Conservation (phyloP, 1,284 basidiomycete genomes). For the Meira nashicola region DNA sequence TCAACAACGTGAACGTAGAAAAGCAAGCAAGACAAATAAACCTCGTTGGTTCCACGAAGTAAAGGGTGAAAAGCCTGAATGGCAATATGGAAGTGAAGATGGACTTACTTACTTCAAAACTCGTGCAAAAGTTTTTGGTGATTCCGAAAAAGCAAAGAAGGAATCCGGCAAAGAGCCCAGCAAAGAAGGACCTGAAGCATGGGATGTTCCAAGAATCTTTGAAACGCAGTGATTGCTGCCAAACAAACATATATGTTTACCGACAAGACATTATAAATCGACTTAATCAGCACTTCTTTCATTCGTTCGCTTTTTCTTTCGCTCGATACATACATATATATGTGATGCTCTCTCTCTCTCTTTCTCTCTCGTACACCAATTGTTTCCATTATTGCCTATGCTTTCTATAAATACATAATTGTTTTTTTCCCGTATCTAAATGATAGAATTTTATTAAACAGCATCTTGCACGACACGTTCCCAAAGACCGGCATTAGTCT, state of each 20-base stretch:
- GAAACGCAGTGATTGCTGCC: too few relatives aligned
- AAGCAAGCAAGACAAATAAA: slow-evolving; percentile 28
- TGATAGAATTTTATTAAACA: neutral
- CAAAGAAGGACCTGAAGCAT: slow-evolving; percentile 9
- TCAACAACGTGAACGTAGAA: slow-evolving; percentile 54
- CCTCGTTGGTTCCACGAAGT: slow-evolving; percentile 47
- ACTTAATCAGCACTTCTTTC: neutral
- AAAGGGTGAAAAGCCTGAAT: slow-evolving; percentile 27
- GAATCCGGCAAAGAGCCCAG: slow-evolving; percentile 8
- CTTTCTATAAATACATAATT: neutral
- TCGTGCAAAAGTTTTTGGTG: slow-evolving; percentile 9
- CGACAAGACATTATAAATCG: too few relatives aligned
- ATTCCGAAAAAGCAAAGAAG: neutral
- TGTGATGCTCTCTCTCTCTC: neutral
- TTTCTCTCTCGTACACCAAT: neutral
- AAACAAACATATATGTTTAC: too few relatives aligned
- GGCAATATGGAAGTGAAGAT: slow-evolving; percentile 36
- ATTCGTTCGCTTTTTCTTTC: neutral
- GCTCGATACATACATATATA: neutral
- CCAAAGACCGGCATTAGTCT: slow-evolving; percentile 7
- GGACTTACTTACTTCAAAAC: slow-evolving; percentile 17
- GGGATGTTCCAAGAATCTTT: slow-evolving; percentile 5
- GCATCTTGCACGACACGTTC: slow-evolving; percentile 2
- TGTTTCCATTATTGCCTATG: neutral
- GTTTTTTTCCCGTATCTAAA: neutral